Conservation (phyloP, 2,329 filamentous ascomycete genomes). For the Aureobasidium vineae region DNA sequence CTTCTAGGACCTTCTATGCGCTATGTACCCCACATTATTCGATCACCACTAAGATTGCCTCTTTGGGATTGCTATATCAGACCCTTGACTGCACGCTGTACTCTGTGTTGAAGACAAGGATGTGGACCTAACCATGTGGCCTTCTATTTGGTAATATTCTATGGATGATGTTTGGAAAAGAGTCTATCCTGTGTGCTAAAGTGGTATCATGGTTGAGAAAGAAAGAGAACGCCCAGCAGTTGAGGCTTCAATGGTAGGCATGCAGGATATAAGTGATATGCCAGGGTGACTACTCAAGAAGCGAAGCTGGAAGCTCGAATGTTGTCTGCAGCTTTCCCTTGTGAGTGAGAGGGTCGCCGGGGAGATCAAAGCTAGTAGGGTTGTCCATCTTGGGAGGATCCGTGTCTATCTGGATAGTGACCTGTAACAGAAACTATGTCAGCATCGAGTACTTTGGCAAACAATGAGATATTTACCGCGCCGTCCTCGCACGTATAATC, state of each 20-base stretch:
- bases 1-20: slow-evolving; percentile 23
- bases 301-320: slow-evolving; percentile 39
- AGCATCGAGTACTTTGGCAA: slow-evolving; percentile 27
- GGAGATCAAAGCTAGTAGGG: slow-evolving; percentile 34
- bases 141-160: neutral
- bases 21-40: neutral
- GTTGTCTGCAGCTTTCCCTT: slow-evolving; percentile 39
- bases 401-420: slow-evolving; percentile 51
- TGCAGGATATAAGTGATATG: neutral
- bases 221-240: neutral
- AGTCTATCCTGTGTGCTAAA: slow-evolving; percentile 1
- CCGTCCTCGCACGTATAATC: slow-evolving; percentile 57
- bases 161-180: neutral
- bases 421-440: slow-evolving; percentile 37
- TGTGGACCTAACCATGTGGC: neutral
- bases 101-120: neutral
- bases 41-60: slow-evolving; percentile 2
- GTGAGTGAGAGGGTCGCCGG: slow-evolving; percentile 34
- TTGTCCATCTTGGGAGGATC: slow-evolving; percentile 45
- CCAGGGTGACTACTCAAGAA: slow-evolving; percentile 35
- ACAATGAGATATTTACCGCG: slow-evolving; percentile 50
- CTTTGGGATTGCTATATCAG: neutral
- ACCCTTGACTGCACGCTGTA: neutral
- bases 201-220: slow-evolving; percentile 20
- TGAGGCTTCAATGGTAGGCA: neutral